These are phyloP conservation scores for Rhipidocladum racemiflorum DNA, from an alignment of 176 grass and related monocot species.

Conservation along the genomic window DNA sequence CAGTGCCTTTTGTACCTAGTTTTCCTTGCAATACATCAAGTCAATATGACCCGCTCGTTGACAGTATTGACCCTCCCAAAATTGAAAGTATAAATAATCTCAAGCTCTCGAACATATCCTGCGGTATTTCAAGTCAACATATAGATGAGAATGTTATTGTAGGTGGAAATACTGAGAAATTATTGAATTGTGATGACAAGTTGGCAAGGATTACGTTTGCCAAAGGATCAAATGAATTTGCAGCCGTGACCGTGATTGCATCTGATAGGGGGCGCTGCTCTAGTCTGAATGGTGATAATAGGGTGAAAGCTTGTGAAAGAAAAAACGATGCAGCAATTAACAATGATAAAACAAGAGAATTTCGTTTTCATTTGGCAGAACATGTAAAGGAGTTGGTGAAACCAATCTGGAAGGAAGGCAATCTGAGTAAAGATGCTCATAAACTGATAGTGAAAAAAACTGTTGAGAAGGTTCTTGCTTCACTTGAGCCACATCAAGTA, in stretches of 20 bases:
- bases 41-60: conserved; percentile 53
- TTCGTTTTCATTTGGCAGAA: conserved; percentile 58
- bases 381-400: conserved; percentile 69
- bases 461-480: conserved; percentile 53
- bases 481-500: conserved; percentile 50
- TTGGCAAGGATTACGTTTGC: conserved; percentile 26
- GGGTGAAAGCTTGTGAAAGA: conserved; percentile 27
- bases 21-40: conserved; percentile 31
- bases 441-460: conserved; percentile 63
- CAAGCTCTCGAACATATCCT: conserved; percentile 33
- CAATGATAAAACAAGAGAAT: conserved; percentile 32
- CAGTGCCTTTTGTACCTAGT: conserved; percentile 68
- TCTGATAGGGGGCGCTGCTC: conserved; percentile 26
- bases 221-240: conserved; percentile 40
- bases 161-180: conserved; percentile 23
- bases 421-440: conserved; percentile 62
- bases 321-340: conserved; percentile 21
- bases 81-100: conserved; percentile 34
- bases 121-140: conserved; percentile 37
- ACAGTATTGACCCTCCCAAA: conserved; percentile 40
- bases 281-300: conserved; percentile 31
- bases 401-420: conserved; percentile 63
- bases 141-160: conserved; percentile 23
- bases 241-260: conserved; percentile 26
- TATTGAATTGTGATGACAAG: conserved; percentile 17